A percentile compares a stretch with the other conserved stretches of the same genome.
Evolutionary conservation across 2,329 filamentous ascomycete genomes (phyloP).

Genomic region (Fusarium lateritium): DNA sequence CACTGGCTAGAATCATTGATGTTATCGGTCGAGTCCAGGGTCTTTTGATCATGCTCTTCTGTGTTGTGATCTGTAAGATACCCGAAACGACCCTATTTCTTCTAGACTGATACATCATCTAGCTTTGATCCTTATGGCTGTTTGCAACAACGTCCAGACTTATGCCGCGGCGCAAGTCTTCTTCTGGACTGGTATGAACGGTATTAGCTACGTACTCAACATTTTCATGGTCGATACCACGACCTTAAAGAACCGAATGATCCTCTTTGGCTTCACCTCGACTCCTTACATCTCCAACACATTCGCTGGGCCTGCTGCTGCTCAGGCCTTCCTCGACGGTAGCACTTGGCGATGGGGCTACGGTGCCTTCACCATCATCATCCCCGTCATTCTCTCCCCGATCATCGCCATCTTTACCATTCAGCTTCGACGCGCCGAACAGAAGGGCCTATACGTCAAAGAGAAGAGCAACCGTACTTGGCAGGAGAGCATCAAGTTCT

Average conservation of each 20-base stretch:
- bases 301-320: conserved; percentile 54
- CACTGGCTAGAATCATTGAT: conserved; percentile 73
- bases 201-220: conserved; percentile 57
- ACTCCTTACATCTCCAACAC: conserved; percentile 62
- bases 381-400: conserved; percentile 67
- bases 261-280: conserved; percentile 57
- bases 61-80: conserved; percentile 8
- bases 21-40: conserved; percentile 74
- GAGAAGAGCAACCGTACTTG: conserved; percentile 10
- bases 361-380: conserved; percentile 72
- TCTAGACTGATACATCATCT: too few species aligned
- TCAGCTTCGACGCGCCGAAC: conserved; percentile 15
- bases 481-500: conserved; percentile 19
- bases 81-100: too few species aligned
- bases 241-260: conserved; percentile 59
- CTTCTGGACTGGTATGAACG: conserved; percentile 70
- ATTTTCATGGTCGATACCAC: conserved; percentile 62
- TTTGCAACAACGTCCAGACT: conserved; percentile 17
- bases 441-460: conserved; percentile 16
- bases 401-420: conserved; percentile 21
- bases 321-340: conserved; percentile 47
- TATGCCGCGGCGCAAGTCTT: conserved; percentile 72
- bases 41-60: conserved; percentile 58
- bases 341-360: conserved; percentile 60
- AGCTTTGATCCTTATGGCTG: conserved; percentile 71